Evolutionary conservation across 2,329 filamentous ascomycete genomes (phyloP).

Genomic region (Dendryphion nanum): DNA sequence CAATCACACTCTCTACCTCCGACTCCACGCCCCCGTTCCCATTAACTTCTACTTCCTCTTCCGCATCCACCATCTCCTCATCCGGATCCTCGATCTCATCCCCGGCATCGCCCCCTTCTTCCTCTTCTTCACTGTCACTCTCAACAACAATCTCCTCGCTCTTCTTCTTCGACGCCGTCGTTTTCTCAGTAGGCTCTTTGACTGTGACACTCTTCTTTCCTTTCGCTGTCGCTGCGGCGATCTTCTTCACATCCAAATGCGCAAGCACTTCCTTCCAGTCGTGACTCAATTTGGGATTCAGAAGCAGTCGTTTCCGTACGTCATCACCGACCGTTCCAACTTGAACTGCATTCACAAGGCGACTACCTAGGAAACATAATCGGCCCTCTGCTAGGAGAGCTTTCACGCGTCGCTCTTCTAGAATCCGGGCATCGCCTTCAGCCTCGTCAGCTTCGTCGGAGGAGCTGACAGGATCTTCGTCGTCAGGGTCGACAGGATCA

Average conservation of each 20-base stretch:
- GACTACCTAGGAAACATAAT: slow-evolving; percentile 81
- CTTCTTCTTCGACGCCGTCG: slow-evolving; percentile 43
- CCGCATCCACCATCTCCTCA: slow-evolving; percentile 41
- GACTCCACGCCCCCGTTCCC: no score
- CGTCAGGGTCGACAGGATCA: slow-evolving; percentile 65
- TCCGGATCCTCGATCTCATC: slow-evolving; percentile 33
- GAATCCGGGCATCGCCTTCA: slow-evolving; percentile 33
- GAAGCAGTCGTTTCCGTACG: slow-evolving; percentile 68
- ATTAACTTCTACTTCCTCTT: slow-evolving; percentile 7
- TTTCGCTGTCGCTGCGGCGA: slow-evolving; percentile 20
- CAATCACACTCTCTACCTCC: no score
- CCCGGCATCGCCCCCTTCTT: slow-evolving; percentile 20
- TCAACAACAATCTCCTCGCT: slow-evolving; percentile 36
- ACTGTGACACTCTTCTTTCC: slow-evolving; percentile 13
- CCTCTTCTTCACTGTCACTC: slow-evolving; percentile 34
- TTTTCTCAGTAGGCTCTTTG: slow-evolving; percentile 38
- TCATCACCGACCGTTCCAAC: slow-evolving; percentile 67
- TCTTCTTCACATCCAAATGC: slow-evolving; percentile 65
- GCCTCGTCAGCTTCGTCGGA: slow-evolving; percentile 51
- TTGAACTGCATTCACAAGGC: slow-evolving; percentile 77
- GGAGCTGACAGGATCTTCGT: slow-evolving; percentile 60
- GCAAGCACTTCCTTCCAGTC: slow-evolving; percentile 84
- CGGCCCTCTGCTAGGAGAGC: slow-evolving; percentile 78
- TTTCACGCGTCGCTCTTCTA: slow-evolving; percentile 56
- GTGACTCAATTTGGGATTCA: slow-evolving; percentile 76